Evolutionary conservation across 2,329 filamentous ascomycete genomes (phyloP).

Genomic region (Didymella exigua): DNA sequence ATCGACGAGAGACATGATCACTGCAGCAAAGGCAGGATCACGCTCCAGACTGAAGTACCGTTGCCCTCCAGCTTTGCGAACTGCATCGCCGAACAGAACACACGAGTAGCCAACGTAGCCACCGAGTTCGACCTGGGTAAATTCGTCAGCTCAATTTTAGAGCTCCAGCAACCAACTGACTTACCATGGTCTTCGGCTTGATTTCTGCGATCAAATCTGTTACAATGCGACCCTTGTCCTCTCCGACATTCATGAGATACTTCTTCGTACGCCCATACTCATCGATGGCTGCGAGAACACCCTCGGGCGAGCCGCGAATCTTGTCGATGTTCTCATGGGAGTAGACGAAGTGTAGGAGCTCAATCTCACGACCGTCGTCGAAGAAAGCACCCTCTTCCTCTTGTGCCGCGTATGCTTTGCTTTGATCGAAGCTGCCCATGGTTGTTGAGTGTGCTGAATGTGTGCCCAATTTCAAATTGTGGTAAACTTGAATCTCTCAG

Average conservation of each 20-base stretch:
- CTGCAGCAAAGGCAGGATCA: constrained; percentile 74
- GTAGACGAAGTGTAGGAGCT: constrained; percentile 73
- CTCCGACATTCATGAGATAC: constrained; percentile 81
- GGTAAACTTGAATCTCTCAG: constrained; percentile 21
- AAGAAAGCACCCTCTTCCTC: constrained; percentile 52
- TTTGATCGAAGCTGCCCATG: constrained; percentile 47
- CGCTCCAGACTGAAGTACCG: constrained; percentile 74
- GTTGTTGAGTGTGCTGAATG: constrained; percentile 21
- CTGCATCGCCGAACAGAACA: constrained; percentile 72
- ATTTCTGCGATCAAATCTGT: constrained; percentile 68
- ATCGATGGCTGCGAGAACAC: constrained; percentile 72
- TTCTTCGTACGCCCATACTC: constrained; percentile 69
- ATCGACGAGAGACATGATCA: constrained; percentile 71
- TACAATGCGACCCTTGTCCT: constrained; percentile 74
- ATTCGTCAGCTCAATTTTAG: constrained; percentile 9
- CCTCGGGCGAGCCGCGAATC: constrained; percentile 67
- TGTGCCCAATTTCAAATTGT: constrained; percentile 14
- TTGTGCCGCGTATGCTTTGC: constrained; percentile 56
- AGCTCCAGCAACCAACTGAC: background rate
- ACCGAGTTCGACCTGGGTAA: constrained; percentile 69
- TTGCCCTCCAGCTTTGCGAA: constrained; percentile 67
- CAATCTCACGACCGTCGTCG: constrained; percentile 75
- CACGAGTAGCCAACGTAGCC: constrained; percentile 84
- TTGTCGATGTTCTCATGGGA: constrained; percentile 64
- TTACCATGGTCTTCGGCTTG: constrained; percentile 70